These are phyloP conservation scores for Boletus sp. DNA, from an alignment of 1,284 basidiomycete genomes.

Conservation along the genomic window DNA sequence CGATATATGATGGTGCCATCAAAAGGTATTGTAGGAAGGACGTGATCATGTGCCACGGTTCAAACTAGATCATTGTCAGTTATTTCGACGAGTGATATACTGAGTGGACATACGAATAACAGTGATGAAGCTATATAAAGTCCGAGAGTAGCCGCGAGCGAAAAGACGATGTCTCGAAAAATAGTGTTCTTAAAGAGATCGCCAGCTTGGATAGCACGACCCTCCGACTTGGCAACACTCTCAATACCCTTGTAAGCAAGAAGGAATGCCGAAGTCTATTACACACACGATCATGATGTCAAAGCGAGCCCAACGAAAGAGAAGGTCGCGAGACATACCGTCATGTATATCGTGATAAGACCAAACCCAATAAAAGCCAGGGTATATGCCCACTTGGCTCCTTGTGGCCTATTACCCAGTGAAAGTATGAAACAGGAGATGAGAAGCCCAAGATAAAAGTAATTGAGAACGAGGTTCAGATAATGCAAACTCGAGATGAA, in stretches of 20 bases:
- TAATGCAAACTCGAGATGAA: constrained; percentile 58
- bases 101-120: constrained; percentile 66
- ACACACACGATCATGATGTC: constrained; percentile 6
- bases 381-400: constrained; percentile 81
- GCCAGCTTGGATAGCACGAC: constrained; percentile 45
- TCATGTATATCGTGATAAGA: constrained; percentile 91
- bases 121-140: constrained; percentile 79
- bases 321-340: constrained; percentile 45
- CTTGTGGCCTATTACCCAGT: constrained; percentile 90
- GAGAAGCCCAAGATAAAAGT: constrained; percentile 83
- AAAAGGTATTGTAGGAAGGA: constrained; percentile 92
- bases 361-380: constrained; percentile 80
- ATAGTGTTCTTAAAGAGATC: constrained; percentile 73
- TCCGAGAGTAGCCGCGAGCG: constrained; percentile 81
- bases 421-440: constrained; percentile 89
- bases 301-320: not conserved
- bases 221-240: constrained; percentile 44
- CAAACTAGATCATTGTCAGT: constrained; percentile 48
- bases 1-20: constrained; percentile 89
- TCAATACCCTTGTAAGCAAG: constrained; percentile 79
- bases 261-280: constrained; percentile 69
- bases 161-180: constrained; percentile 84
- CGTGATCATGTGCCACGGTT: constrained; percentile 92
- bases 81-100: not conserved
- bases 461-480: constrained; percentile 78